These are phyloP conservation scores for Oryza brachyantha DNA, from an alignment of 176 grass and related monocot genomes.

Conservation along the genomic window DNA sequence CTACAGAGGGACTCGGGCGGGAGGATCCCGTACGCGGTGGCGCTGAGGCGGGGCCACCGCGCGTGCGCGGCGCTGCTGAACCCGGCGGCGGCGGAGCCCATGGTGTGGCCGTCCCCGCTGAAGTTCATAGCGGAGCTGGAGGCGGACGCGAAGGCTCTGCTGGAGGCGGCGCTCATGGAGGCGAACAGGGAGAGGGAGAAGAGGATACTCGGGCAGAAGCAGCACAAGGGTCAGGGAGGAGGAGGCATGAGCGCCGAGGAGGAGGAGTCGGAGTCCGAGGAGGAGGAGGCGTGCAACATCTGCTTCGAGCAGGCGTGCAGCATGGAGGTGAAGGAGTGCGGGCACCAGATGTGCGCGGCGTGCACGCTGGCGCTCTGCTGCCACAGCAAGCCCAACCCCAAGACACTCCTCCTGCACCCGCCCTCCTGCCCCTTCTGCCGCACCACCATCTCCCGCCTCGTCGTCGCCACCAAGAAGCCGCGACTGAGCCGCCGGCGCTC, in stretches of 20 bases:
- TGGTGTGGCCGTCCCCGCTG: constrained; percentile 84
- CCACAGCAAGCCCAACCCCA: constrained; percentile 78
- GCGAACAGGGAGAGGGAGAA: constrained; percentile 67
- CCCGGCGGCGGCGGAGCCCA: constrained; percentile 54
- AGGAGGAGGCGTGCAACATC: constrained; percentile 71
- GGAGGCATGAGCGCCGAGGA: constrained; percentile 52
- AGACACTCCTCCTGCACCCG: constrained; percentile 33
- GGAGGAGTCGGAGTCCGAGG: no score
- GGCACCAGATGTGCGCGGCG: constrained; percentile 92
- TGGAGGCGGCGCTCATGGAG: constrained; percentile 61
- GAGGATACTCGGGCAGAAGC: constrained; percentile 43
- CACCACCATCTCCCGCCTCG: constrained; percentile 66
- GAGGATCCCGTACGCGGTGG: constrained; percentile 64
- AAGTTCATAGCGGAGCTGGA: constrained; percentile 84
- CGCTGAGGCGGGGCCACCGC: constrained; percentile 50
- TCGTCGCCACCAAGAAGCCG: constrained; percentile 55
- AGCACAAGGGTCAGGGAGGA: no score
- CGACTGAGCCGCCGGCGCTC: constrained; percentile 44
- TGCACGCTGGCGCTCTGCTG: constrained; percentile 95
- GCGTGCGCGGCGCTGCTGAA: constrained; percentile 63
- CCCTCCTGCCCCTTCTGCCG: constrained; percentile 94
- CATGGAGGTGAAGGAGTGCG: constrained; percentile 80
- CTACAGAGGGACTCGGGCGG: constrained; percentile 48
- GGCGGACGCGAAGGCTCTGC: constrained; percentile 58
- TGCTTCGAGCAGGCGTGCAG: constrained; percentile 92